Conservation (phyloP, 495 filamentous ascomycete genomes). For the Hyaloscypha hepaticicola region DNA sequence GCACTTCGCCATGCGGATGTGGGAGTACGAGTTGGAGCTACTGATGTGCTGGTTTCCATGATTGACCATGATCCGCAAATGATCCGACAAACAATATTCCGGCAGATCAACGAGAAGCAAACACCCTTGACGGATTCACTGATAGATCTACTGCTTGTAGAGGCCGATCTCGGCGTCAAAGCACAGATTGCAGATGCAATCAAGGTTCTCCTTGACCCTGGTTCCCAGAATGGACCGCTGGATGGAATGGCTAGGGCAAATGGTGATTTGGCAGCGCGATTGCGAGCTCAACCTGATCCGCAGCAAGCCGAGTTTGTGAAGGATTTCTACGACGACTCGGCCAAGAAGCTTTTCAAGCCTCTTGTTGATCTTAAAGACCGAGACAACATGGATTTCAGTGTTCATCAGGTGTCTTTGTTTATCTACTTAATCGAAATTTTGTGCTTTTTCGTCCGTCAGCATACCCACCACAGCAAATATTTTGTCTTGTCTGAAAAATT, state of each 20-base stretch:
- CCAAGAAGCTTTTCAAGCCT: constrained; percentile 81
- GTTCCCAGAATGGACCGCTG: constrained; percentile 47
- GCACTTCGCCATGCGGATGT: constrained; percentile 83
- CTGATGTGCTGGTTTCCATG: constrained; percentile 88
- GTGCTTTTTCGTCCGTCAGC: constrained; percentile 90
- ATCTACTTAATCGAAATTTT: constrained; percentile 91
- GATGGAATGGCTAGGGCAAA: constrained; percentile 68
- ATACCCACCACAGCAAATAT: constrained; percentile 80
- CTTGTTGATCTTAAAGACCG: constrained; percentile 77
- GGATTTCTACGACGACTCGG: constrained; percentile 87
- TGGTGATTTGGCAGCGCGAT: constrained; percentile 66
- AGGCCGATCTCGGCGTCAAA: constrained; percentile 91
- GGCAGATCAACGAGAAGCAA: constrained; percentile 81
- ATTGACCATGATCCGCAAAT: constrained; percentile 94
- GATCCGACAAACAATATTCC: constrained; percentile 90
- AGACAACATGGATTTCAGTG: constrained; percentile 50
- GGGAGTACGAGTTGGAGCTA: constrained; percentile 84
- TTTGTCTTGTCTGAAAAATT: constrained; percentile 83
- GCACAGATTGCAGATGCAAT: constrained; percentile 95
- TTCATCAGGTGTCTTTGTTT: constrained; percentile 84
- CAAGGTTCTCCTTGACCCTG: constrained; percentile 90
- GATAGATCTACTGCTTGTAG: constrained; percentile 87
- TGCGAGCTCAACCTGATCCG: constrained; percentile 57
- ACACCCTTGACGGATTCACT: constrained; percentile 89
- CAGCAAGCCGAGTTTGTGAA: constrained; percentile 82